These are phyloP conservation scores for Cinchona pubescens DNA, from an alignment of 257 asterid genomes.

Conservation along the genomic window DNA sequence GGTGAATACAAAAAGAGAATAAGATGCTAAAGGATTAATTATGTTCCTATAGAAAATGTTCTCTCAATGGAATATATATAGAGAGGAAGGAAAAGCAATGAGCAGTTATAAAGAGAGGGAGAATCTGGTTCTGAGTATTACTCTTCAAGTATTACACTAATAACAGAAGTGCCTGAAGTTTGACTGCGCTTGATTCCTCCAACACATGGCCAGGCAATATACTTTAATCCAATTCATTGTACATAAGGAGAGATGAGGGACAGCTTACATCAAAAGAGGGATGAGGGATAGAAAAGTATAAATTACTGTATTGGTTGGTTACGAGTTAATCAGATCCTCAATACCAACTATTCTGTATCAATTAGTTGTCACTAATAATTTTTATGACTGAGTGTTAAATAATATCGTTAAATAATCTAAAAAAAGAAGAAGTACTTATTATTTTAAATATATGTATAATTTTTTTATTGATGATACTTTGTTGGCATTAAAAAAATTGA, in stretches of 20 bases:
- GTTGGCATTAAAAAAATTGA: too few species aligned
- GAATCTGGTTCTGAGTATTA: constrained; percentile 23
- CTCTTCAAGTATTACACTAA: constrained; percentile 24
- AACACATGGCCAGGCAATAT: constrained; percentile 27
- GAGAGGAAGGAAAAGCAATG: constrained; percentile 3
- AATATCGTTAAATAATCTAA: too few species aligned
- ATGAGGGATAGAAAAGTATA: background rate
- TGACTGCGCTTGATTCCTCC: constrained; percentile 36
- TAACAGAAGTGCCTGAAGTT: constrained; percentile 26
- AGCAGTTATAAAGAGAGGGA: constrained; percentile 20
- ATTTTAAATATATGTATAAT: too few species aligned
- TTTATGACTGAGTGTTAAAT: too few species aligned
- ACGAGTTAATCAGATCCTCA: too few species aligned
- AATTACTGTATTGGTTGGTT: constrained; percentile 5
- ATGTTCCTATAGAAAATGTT: background rate
- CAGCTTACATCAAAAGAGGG: background rate
- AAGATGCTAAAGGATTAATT: background rate
- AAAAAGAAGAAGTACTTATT: too few species aligned
- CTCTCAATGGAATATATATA: constrained; percentile 13
- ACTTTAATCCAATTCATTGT: constrained; percentile 28
- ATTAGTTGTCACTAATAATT: too few species aligned
- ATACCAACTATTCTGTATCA: too few species aligned
- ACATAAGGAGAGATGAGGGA: background rate
- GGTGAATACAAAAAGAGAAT: background rate
- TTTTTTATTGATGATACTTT: too few species aligned